Evolutionary conservation across 2,329 filamentous ascomycete genomes (phyloP), one percentile per base, ranked within the genome.

Genomic region (Sclerotinia spermophila): DNA sequence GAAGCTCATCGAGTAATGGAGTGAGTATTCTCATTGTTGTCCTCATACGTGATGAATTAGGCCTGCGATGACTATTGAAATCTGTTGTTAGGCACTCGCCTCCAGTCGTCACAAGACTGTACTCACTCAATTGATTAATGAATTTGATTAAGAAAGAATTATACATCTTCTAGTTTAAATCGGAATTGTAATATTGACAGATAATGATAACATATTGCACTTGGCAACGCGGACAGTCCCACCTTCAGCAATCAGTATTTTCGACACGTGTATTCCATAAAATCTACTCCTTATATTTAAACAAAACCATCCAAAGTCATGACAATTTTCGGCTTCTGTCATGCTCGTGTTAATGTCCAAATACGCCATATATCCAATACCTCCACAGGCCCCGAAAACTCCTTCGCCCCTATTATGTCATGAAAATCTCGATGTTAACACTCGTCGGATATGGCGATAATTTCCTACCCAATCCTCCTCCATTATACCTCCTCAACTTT

Each of bases 401-500:
- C 64, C 48, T 56, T 58, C 33, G 27, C 61, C 30, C n/a, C 35
- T 42, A 58, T 67, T 67, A n/a, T 67, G 21, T 56, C n/a, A 55
- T 38, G 19, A 44, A 30, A 44, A 11, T 42, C 8, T 11, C 45
- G 48, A 24, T 56, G 42, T 42, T n/a, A 56, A 67, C 35, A 67
- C 10, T 33, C 48, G 19, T 53, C 51, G 13, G 19, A 33, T 6
- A 42, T 24, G 17, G 27, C 48, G 15, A 67, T 56, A 56, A 8
- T 24, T 7, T 13, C 40, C 10, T 40, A 19, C 33, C 6, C 21
- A 35, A 56, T 19, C 2, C 45, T 27, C 13, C n/a, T 13, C 60
- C 19, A 15, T 33, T 48, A 53, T 10, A 71, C 68, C 67, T 69
- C 67, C 33, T 68, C 70, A 42, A 33, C 58, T 44, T 59, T 59